phyloP scores from a whole-genome alignment of 2,329 filamentous ascomycete species.

The Coleophoma eucalyptorum region DNA sequence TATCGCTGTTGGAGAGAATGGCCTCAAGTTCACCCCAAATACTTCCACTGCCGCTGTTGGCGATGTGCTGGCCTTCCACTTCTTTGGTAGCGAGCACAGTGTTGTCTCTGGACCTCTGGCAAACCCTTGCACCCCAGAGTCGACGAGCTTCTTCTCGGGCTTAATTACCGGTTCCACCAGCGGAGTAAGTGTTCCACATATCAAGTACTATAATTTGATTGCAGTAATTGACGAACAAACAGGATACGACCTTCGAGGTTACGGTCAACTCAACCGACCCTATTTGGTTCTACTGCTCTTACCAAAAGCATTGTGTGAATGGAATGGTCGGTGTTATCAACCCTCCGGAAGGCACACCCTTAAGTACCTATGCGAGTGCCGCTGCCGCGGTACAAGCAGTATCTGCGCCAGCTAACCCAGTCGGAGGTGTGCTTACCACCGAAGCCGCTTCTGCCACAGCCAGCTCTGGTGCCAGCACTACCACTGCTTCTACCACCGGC shows the following conservation, averaged over 20 bases:
- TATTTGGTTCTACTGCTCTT: conserved; percentile 39
- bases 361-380: conserved; percentile 7
- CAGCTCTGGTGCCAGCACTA: conserved; percentile 21
- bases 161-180: neutral
- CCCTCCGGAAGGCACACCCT: conserved; percentile 15
- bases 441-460: conserved; percentile 20
- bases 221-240: neutral
- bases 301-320: conserved; percentile 32
- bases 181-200: conserved; percentile 1
- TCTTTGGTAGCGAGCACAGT: conserved; percentile 10
- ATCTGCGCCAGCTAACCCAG: conserved; percentile 4
- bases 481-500: neutral
- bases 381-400: conserved; percentile 3
- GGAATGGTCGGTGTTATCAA: conserved; percentile 42
- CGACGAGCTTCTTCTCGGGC: neutral
- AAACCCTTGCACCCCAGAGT: neutral
- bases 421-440: conserved; percentile 10
- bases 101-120: neutral
- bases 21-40: conserved; percentile 74
- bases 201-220: too few relatives aligned
- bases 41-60: conserved; percentile 27
- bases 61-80: conserved; percentile 28
- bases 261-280: conserved; percentile 32
- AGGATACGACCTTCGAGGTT: conserved; percentile 15
- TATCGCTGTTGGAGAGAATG: conserved; percentile 79